phyloP scores from a whole-genome alignment of 345 rosid species.

The Acer campestre region DNA sequence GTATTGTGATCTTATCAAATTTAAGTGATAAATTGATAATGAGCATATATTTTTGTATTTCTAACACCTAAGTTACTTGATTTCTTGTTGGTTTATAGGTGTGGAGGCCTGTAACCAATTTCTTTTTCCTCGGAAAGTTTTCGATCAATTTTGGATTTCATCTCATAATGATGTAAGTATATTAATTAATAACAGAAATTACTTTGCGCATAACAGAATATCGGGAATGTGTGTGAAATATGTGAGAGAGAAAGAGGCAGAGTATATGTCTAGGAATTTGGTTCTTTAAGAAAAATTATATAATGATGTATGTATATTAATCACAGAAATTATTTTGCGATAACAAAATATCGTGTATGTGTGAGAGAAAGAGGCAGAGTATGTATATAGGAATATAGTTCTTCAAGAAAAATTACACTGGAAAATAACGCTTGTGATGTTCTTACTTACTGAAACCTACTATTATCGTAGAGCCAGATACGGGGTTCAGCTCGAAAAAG shows the following conservation, averaged over 20 bases:
- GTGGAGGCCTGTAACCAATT: constrained; percentile 83
- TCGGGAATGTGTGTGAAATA: background rate
- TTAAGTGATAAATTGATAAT: background rate
- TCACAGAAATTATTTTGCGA: background rate
- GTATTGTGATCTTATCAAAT: background rate
- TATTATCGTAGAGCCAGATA: constrained; percentile 73
- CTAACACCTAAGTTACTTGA: background rate
- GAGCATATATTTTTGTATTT: background rate
- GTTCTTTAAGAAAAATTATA: background rate
- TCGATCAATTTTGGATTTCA: constrained; percentile 82
- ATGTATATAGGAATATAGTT: background rate
- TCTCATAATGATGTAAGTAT: constrained; percentile 63
- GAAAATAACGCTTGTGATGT: background rate
- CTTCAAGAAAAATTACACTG: background rate
- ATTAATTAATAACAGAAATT: background rate
- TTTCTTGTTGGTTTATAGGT: constrained; percentile 39
- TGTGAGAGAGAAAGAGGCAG: background rate
- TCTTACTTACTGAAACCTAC: background rate
- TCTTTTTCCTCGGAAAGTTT: constrained; percentile 81
- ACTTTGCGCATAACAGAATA: background rate
- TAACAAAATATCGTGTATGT: background rate
- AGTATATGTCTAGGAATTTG: background rate
- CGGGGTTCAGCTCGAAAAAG: constrained; percentile 87
- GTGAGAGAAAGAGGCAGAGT: background rate
- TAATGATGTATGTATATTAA: constrained; percentile 29